Conservation (phyloP, 192 early-diverging fungal genomes). For the Mortierella hygrophila region DNA sequence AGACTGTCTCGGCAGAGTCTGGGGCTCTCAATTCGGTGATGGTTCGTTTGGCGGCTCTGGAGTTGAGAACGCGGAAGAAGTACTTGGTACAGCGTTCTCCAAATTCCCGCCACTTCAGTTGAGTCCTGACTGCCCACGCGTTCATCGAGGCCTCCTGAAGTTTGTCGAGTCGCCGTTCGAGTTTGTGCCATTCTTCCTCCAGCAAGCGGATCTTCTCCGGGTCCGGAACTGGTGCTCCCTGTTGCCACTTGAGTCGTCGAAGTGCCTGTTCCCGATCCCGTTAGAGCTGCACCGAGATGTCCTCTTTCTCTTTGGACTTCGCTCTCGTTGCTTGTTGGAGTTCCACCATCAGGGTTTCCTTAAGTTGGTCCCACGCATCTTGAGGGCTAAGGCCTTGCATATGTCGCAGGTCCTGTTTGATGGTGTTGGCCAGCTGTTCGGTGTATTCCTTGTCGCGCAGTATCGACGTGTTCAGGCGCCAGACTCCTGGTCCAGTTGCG, state of each 20-base stretch:
- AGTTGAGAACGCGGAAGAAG: constrained; percentile 20
- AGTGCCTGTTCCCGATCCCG: background rate
- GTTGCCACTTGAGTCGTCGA: no score
- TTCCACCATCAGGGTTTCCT: background rate
- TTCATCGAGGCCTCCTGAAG: no score
- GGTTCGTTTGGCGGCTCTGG: constrained; percentile 8
- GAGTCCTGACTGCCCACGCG: no score
- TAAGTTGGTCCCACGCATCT: background rate
- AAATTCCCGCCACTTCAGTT: no score
- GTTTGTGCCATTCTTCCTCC: background rate
- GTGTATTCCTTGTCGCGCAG: background rate
- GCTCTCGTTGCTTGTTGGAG: background rate
- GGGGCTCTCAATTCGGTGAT: no score
- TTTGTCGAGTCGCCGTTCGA: background rate
- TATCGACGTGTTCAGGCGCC: background rate
- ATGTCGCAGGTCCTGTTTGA: background rate
- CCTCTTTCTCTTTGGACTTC: background rate
- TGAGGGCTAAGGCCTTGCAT: no score
- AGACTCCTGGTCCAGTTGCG: constrained; percentile 12
- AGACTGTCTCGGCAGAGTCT: no score
- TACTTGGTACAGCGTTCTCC: no score
- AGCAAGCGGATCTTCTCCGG: background rate
- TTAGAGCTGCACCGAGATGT: background rate
- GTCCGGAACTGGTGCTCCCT: background rate
- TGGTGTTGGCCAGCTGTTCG: background rate